Percentiles rank a stretch among this genome's conserved stretches.
These are phyloP conservation scores for Pseudopithomyces chartarum DNA, from an alignment of 2,329 filamentous ascomycete genomes.

Conservation along the genomic window DNA sequence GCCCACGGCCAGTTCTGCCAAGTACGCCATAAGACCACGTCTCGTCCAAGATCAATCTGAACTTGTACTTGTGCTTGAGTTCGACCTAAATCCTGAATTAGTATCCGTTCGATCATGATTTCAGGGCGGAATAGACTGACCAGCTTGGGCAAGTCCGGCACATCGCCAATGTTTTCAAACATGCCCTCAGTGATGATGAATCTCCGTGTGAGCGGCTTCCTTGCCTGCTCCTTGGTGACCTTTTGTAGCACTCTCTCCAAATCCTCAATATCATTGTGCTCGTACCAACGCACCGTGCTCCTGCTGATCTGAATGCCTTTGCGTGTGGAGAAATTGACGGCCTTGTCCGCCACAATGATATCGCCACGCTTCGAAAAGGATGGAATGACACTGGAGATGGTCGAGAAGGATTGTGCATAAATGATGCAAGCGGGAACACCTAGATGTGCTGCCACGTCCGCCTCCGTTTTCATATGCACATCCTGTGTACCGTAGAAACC, in stretches of 20 bases:
- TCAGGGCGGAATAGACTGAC: conserved; percentile 54
- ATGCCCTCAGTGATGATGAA: conserved; percentile 97
- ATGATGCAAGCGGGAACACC: conserved; percentile 90
- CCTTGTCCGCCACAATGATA: conserved; percentile 93
- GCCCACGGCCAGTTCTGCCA: conserved; percentile 84
- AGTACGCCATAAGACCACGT: conserved; percentile 97
- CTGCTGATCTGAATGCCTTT: conserved; percentile 93
- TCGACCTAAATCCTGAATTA: conserved; percentile 65
- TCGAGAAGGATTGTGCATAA: conserved; percentile 95
- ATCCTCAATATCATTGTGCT: conserved; percentile 96
- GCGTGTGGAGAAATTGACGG: conserved; percentile 90
- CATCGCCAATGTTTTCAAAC: conserved; percentile 89
- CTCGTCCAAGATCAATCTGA: conserved; percentile 95
- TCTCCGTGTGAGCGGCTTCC: conserved; percentile 85
- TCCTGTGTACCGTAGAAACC: conserved; percentile 99
- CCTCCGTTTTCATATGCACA: conserved; percentile 95
- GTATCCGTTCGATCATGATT: not conserved
- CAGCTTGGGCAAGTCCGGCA: conserved; percentile 81
- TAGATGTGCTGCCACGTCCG: conserved; percentile 87
- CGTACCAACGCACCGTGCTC: conserved; percentile 90
- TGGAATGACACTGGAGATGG: conserved; percentile 95
- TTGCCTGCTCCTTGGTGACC: conserved; percentile 84
- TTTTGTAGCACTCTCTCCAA: conserved; percentile 83
- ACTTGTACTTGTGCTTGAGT: conserved; percentile 95
- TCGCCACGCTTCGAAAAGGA: conserved; percentile 97